These are phyloP conservation scores for Coemansia sp. DNA, from an alignment of 192 early-diverging fungal species.

Conservation along the genomic window DNA sequence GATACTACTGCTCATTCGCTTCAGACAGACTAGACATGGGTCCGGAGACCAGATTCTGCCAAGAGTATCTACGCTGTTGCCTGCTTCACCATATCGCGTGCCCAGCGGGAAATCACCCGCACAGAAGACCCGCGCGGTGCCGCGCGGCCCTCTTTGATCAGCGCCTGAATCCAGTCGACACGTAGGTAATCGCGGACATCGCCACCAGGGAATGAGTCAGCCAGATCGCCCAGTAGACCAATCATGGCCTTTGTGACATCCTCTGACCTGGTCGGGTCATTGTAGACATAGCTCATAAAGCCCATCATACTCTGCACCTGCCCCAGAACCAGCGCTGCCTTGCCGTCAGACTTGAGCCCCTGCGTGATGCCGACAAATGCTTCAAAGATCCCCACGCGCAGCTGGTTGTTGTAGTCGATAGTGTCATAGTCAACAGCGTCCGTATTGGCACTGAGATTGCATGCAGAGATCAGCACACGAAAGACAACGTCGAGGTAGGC, in stretches of 20 bases:
- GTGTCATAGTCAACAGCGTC: constrained; percentile 66
- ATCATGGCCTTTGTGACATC: constrained; percentile 71
- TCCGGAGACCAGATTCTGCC: too few relatives aligned
- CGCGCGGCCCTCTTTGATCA: constrained; percentile 78
- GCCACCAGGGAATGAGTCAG: constrained; percentile 81
- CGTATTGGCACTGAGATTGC: constrained; percentile 60
- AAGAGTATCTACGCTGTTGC: constrained; percentile 20
- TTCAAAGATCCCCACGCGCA: constrained; percentile 89
- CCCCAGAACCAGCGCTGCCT: constrained; percentile 60
- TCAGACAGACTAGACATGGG: too few relatives aligned
- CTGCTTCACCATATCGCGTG: constrained; percentile 55
- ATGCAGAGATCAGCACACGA: constrained; percentile 83
- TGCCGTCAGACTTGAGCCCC: constrained; percentile 78
- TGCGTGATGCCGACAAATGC: constrained; percentile 96
- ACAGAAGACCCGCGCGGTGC: constrained; percentile 47
- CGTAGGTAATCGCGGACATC: constrained; percentile 64
- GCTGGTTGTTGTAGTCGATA: constrained; percentile 81
- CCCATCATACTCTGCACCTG: constrained; percentile 72
- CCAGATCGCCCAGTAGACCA: constrained; percentile 93
- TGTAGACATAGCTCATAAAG: constrained; percentile 71
- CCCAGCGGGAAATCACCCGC: constrained; percentile 47
- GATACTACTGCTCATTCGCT: too few relatives aligned
- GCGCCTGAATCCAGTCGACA: constrained; percentile 71
- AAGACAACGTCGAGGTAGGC: constrained; percentile 79
- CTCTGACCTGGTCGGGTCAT: constrained; percentile 65